A percentile compares a stretch with the other conserved stretches of the same genome.
Evolutionary conservation across 2,329 filamentous ascomycete genomes (phyloP).

Genomic region (Verticillium nonalfalfae): DNA sequence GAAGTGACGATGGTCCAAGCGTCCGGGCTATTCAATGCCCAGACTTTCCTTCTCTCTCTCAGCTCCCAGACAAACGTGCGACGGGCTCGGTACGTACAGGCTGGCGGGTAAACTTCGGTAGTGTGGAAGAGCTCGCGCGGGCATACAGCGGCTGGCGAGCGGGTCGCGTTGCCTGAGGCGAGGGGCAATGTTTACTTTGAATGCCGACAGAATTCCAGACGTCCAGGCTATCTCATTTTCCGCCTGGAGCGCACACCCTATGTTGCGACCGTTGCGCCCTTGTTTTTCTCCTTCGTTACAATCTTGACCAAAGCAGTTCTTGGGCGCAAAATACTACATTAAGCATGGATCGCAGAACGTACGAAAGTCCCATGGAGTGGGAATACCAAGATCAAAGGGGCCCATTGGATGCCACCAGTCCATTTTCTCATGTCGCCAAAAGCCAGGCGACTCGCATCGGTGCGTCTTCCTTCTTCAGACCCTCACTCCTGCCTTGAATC

Average conservation of each 20-base stretch:
- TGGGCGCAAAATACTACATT: not conserved
- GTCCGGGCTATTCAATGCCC: not conserved
- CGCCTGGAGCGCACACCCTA: not conserved
- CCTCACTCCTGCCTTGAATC: not conserved
- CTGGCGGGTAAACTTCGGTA: not conserved
- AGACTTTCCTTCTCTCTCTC: not conserved
- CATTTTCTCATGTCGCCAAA: constrained; percentile 49
- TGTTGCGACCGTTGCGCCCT: not conserved
- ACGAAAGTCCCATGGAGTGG: constrained; percentile 61
- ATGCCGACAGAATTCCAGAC: not conserved
- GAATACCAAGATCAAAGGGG: constrained; percentile 50
- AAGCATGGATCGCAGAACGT: constrained; percentile 47
- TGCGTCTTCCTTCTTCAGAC: constrained; percentile 18
- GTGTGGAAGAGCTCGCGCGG: not conserved
- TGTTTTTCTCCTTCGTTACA: not conserved
- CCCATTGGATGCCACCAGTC: constrained; percentile 54
- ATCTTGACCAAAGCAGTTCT: not conserved
- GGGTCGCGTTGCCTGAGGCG: not conserved
- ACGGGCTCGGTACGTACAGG: not conserved
- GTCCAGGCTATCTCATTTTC: not conserved
- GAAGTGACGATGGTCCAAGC: not conserved
- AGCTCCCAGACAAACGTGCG: not conserved
- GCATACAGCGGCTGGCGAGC: not conserved
- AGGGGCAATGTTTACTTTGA: not conserved
- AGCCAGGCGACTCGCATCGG: constrained; percentile 29